A percentile compares a stretch with the other conserved stretches of the same genome.
These are phyloP conservation scores for Tricholoma bakamatsutake DNA, from an alignment of 768 basidiomycete genomes.

Conservation along the genomic window DNA sequence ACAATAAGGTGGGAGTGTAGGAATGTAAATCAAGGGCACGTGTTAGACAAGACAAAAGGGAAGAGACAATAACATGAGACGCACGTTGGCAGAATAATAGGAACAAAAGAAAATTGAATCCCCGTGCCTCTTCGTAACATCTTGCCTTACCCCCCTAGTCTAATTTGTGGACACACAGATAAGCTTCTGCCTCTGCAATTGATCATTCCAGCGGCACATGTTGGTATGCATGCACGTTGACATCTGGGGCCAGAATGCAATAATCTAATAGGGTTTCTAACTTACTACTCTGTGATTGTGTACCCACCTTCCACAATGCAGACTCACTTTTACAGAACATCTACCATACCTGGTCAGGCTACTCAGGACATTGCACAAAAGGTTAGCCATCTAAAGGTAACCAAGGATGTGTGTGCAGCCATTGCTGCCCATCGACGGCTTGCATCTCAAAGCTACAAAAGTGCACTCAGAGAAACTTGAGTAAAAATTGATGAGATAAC, in stretches of 20 bases:
- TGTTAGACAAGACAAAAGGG: too few relatives aligned
- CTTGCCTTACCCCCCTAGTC: too few relatives aligned
- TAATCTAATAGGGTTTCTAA: background rate
- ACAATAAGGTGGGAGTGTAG: too few relatives aligned
- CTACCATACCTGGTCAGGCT: background rate
- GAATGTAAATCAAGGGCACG: too few relatives aligned
- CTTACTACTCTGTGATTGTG: background rate
- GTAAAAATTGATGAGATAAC: background rate
- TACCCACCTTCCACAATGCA: background rate
- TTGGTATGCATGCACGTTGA: background rate
- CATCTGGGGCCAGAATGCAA: background rate
- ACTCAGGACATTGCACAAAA: background rate
- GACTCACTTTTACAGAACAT: background rate
- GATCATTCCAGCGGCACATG: background rate
- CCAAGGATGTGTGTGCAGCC: background rate
- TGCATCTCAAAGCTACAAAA: background rate
- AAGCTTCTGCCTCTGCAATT: too few relatives aligned
- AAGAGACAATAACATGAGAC: too few relatives aligned
- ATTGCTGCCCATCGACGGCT: background rate
- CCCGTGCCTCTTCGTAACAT: too few relatives aligned
- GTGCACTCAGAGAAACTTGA: background rate
- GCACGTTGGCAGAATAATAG: too few relatives aligned
- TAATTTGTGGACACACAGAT: too few relatives aligned
- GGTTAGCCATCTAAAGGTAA: background rate
- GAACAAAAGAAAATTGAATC: too few relatives aligned